Percentiles rank a stretch among this genome's conserved stretches.
Evolutionary conservation across 108 stramenopile genomes (phyloP).

Genomic region (Cyclostephanos tholiformis): DNA sequence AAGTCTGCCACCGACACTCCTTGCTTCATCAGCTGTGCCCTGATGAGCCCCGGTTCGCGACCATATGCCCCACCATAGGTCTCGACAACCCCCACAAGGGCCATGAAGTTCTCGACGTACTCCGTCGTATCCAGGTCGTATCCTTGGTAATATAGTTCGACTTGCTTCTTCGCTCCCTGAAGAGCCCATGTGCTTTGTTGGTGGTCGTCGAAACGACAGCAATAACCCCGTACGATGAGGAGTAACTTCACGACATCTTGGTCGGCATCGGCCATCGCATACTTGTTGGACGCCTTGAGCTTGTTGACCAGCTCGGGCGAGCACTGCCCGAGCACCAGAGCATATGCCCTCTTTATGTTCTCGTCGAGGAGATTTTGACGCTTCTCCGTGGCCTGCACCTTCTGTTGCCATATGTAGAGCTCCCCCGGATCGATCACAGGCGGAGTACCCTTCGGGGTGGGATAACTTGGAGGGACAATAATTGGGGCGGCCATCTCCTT

Average conservation of each 20-base stretch:
- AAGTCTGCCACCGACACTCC: too few species aligned
- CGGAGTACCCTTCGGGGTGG: background rate
- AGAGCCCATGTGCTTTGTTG: constrained; percentile 15
- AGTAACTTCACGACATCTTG: too few species aligned
- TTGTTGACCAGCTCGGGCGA: background rate
- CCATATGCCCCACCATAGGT: constrained; percentile 9
- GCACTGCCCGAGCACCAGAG: background rate
- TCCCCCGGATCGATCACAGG: background rate
- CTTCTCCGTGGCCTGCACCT: background rate
- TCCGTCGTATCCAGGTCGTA: background rate
- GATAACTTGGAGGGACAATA: background rate
- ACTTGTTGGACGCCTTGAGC: background rate
- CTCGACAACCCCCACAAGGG: background rate
- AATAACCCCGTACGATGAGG: constrained; percentile 6
- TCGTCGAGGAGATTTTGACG: background rate
- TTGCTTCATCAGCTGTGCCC: background rate
- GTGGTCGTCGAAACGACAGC: constrained; percentile 11
- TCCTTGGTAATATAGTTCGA: background rate
- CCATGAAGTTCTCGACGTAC: constrained; percentile 3
- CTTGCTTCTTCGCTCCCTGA: background rate
- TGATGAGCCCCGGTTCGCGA: background rate
- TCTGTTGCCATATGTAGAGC: background rate
- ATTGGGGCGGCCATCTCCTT: background rate
- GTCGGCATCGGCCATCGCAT: background rate
- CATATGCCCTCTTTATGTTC: background rate